Base-by-base conservation (phyloP, 306 rosid genomes). In the Citrullus colocynthis region DNA sequence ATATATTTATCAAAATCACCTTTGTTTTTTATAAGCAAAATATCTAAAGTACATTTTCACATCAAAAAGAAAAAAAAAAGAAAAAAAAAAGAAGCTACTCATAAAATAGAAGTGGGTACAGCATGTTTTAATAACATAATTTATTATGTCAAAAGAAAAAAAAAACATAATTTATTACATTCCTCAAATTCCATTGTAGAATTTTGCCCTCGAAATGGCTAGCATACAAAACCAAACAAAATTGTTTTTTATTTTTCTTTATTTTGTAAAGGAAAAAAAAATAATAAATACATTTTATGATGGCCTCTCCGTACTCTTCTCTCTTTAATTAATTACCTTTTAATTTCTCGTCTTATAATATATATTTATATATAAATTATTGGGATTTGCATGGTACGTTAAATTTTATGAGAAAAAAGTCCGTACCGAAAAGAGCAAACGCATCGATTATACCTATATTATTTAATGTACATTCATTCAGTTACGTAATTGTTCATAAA, bases 401-500 rank as follows among this genome's bases (percentile, higher is more conserved):
- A 74, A 74, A 74, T 52, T 74, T 30, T 18, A 74, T 74, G 63
- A 11, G 32, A 10, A 9, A 52, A 70, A 34, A 74, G 34, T 52
- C 63, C 78, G 78, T 74, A 74, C 78, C 32, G 54, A 74, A 52
- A 52, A 12, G 77, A 13, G 42, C 41, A 30, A 49, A 73, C 56
- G 4, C 77, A 52, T 73, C 63, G 34, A 74, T 45, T 21, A 44
- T 55, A 32, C 15, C 78, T 5, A 32, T 52, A 34, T 52, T 48
- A 17, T 52, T 73, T 73, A 74, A 74, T 54, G 63, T 74, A 32
- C 45, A 73, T 51, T 52, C 28, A 51, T 73, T 32, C 30, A 52
- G 12, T 67, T 39, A 41, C 17, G 28, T 41, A 67, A 67, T 67
- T 39, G 34, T 67, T 67, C 18, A 67, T 37, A 41, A 67, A 64